Base-by-base conservation (phyloP, 2,329 filamentous ascomycete species). In the Diaporthe sp. region DNA sequence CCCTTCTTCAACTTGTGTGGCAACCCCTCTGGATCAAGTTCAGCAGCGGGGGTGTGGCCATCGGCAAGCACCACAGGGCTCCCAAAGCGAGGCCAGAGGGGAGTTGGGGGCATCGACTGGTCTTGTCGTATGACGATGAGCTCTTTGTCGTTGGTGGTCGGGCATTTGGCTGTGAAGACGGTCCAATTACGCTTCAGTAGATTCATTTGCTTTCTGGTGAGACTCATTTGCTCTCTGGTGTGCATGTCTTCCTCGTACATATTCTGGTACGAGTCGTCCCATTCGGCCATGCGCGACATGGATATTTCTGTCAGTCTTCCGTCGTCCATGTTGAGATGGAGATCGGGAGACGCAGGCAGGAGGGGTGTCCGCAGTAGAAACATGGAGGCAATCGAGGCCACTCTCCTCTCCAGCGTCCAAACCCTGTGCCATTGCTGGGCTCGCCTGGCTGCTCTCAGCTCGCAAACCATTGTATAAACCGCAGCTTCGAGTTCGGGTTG, bases 231-330 rank as follows among this genome's bases (percentile, higher is more conserved):
- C 30, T 25, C 1, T 4, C 61, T 25, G 30, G 30, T 28, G 0
- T 4, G 3, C 22, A 19, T 22, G 25, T 67, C 61, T 10, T 52
- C 45, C 8, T 50, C 22, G 61, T 67, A 67, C 2, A 67, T 15
- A 3, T n/a, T n/a, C 30, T 19, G 5, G 28, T 52, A 52, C 22
- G 42, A 67, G 22, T 67, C 45, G 13, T 67, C 17, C 45, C 61
- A 67, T 25, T 25, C 22, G 13, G 61, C 61, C 45, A 67, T 52
- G 42, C 61, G 61, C 22, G 61, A 25, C 61, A 52, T 67, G 7
- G 61, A 67, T 13, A 67, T 67, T 45, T 67, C 61, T 10, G 45
- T 38, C 5, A 52, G 52, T 8, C 3, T 38, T 9, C 5, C 15
- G 13, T 35, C 9, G 30, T 52, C 13, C 7, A 10, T 45, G 8